Conservation (phyloP, 768 basidiomycete species). For the Chalciporus pseudorubinellus region DNA sequence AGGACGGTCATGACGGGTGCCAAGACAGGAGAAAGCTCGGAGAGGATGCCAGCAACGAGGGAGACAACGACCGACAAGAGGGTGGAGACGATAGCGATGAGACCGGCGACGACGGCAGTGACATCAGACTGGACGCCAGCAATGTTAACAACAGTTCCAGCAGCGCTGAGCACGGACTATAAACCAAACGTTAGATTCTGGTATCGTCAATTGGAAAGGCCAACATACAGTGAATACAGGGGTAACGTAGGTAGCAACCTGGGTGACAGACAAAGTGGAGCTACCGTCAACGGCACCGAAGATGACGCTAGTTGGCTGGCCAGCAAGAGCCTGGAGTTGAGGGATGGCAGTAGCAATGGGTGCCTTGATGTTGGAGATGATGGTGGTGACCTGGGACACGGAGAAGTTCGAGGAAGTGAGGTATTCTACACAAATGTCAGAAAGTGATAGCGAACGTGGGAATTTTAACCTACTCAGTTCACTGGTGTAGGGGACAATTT, state of each 20-base stretch:
- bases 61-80: background rate
- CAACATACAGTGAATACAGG: constrained; percentile 23
- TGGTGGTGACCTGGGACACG: constrained; percentile 14
- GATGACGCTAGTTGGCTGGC: too few relatives aligned
- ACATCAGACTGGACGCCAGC: constrained; percentile 8
- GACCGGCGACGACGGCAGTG: constrained; percentile 15
- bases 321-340: constrained; percentile 14
- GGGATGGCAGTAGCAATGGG: constrained; percentile 21
- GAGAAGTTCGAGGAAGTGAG: constrained; percentile 26
- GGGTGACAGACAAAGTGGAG: constrained; percentile 23
- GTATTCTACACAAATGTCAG: constrained; percentile 20
- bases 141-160: constrained; percentile 23
- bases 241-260: constrained; percentile 26
- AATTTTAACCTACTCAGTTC: constrained; percentile 28
- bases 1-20: constrained; percentile 3
- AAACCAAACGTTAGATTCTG: background rate
- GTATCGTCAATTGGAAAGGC: background rate
- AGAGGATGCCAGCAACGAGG: constrained; percentile 25
- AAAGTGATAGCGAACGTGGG: background rate
- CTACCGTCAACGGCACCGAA: constrained; percentile 13
- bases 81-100: constrained; percentile 10
- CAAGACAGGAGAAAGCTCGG: constrained; percentile 22
- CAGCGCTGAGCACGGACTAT: constrained; percentile 29
- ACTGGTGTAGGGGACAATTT: constrained; percentile 14
- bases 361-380: constrained; percentile 24